Base-by-base conservation (phyloP, 1,284 basidiomycete species). In the Apiotrichum gamsii region DNA sequence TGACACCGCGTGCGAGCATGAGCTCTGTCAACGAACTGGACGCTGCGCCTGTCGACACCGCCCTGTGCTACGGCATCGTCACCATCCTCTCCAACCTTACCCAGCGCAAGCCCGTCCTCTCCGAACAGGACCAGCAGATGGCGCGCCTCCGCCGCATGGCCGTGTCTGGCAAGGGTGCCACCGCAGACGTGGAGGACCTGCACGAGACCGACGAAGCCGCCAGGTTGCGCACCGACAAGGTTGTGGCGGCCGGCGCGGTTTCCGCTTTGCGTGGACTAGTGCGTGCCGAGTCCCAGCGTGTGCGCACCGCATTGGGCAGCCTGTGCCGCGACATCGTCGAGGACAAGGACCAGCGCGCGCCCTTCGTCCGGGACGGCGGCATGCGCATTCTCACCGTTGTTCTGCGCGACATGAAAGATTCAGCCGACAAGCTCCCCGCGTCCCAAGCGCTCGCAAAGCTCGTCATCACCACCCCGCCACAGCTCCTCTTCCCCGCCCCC, bases 371-470 rank as follows among this genome's bases (percentile, higher is more conserved):
- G 61, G 80, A 81, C 40, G 94, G 94, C 30, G 90, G 87, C 0
- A 81, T 82, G 14, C 87, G 84, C 58, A 78, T 83, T 2, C 73
- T 94, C 34, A 75, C 79, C 23, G 73, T 73, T 5, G 78, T 93
- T 42, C 82, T 61, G 61, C 74, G 47, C 60, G 65, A 66, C 45
- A 45, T 65, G 16, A 50, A 44, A 13, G 31, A 46, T 18, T 40
- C 32, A 2, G 37, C 58, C 70, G n/a, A 63, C 73, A 4, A 77
- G 80, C 74, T 94, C 8, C 75, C 80, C 11, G 77, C 88, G 0
- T 78, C 89, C 24, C 94, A 97, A 67, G 91, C 90, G 1, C 75
- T 97, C 14, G 87, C 91, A 10, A 96, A 95, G 64, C 81, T 98
- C 25, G 77, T 87, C 41, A 97, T 98, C 61, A 93, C 93, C 0